These are phyloP conservation scores for Vaccinium darrowii DNA, from an alignment of 148 eudicot species.

Conservation along the genomic window DNA sequence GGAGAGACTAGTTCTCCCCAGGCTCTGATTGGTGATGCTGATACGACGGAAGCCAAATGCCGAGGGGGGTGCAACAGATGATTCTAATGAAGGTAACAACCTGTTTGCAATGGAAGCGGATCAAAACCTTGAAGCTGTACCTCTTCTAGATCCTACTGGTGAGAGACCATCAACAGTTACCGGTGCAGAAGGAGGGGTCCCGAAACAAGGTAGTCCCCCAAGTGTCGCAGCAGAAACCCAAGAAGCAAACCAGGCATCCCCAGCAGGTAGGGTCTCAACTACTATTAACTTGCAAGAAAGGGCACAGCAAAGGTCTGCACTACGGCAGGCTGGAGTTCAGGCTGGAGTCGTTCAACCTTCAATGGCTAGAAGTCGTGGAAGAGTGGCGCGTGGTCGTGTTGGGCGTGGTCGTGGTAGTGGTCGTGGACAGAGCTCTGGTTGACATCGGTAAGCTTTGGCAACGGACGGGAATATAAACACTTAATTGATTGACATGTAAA, in stretches of 20 bases:
- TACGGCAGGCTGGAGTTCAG: slow-evolving; percentile 42
- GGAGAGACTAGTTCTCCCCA: slow-evolving; percentile 46
- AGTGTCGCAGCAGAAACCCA: slow-evolving; percentile 29
- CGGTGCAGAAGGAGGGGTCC: slow-evolving; percentile 29
- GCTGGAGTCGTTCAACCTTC: slow-evolving; percentile 24
- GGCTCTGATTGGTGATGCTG: slow-evolving; percentile 51
- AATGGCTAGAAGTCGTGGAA: slow-evolving; percentile 58
- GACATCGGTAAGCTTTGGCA: slow-evolving; percentile 22
- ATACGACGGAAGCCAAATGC: slow-evolving; percentile 43
- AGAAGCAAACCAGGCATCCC: slow-evolving; percentile 36
- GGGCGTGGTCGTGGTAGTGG: slow-evolving; percentile 55
- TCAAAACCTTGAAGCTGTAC: slow-evolving; percentile 29
- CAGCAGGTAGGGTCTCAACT: slow-evolving; percentile 33
- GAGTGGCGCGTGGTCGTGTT: slow-evolving; percentile 46
- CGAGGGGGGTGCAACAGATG: slow-evolving; percentile 29
- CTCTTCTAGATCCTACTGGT: slow-evolving; percentile 16
- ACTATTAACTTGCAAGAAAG: slow-evolving; percentile 62
- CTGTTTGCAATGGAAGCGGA: slow-evolving; percentile 43
- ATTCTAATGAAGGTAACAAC: slow-evolving; percentile 37
- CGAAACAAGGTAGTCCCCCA: slow-evolving; percentile 38
- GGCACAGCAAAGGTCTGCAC: slow-evolving; percentile 48
- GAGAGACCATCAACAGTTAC: slow-evolving; percentile 26
- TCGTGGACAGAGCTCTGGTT: slow-evolving; percentile 43
- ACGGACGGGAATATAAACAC: background rate
- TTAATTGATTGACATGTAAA: background rate